phyloP scores from a whole-genome alignment of 2,329 filamentous ascomycete genomes.

The Colletotrichum somersetense region DNA sequence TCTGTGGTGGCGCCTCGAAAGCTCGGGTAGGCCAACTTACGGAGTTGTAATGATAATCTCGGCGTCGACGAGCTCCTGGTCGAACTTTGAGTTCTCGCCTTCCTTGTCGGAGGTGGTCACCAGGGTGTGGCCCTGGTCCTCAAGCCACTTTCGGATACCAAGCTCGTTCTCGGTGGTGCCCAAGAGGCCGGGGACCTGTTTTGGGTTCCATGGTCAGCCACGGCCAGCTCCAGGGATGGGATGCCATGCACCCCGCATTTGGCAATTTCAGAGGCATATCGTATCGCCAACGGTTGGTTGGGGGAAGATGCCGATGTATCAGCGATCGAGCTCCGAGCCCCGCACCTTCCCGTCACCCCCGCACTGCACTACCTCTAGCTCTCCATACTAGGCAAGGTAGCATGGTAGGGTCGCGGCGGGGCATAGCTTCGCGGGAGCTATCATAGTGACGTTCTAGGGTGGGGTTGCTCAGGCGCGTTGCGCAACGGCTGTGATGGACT shows the following conservation, averaged over 20 bases:
- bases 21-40: slow-evolving; percentile 60
- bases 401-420: slow-evolving; percentile 22
- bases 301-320: slow-evolving; percentile 41
- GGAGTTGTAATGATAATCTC: slow-evolving; percentile 99
- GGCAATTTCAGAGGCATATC: slow-evolving; percentile 19
- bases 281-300: slow-evolving; percentile 23
- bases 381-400: not conserved
- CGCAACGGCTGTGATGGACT: not conserved
- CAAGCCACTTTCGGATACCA: slow-evolving; percentile 95
- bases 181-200: slow-evolving; percentile 81
- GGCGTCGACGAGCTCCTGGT: slow-evolving; percentile 94
- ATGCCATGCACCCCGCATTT: slow-evolving; percentile 40
- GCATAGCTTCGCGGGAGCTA: slow-evolving; percentile 32
- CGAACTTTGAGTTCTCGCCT: slow-evolving; percentile 90
- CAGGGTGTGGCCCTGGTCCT: slow-evolving; percentile 95
- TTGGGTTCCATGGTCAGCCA: slow-evolving; percentile 38
- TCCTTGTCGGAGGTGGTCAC: slow-evolving; percentile 99
- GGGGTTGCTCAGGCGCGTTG: not conserved
- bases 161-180: slow-evolving; percentile 99
- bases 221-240: slow-evolving; percentile 13
- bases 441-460: slow-evolving; percentile 37
- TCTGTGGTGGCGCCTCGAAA: not conserved
- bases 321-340: slow-evolving; percentile 42
- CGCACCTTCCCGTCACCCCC: slow-evolving; percentile 40
- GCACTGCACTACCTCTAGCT: slow-evolving; percentile 22